Evolutionary conservation across 108 stramenopile species (phyloP), one percentile per base, ranked within the genome.

Genomic region (Epipyxis sp.): DNA sequence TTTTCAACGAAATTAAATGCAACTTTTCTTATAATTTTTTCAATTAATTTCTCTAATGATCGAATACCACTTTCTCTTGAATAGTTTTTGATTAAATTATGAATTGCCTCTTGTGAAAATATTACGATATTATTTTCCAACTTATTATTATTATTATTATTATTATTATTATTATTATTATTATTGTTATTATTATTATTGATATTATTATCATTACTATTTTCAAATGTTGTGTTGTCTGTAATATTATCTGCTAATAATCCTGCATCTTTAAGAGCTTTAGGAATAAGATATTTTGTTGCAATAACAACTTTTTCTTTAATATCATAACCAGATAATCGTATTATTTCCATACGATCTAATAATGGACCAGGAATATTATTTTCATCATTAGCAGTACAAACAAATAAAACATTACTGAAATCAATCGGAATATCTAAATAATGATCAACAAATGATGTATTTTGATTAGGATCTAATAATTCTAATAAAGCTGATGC

Each of bases 371-470:
- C 95, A 34, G 98, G 96, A 69, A 99, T 97, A 10, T 89, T 89
- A 43, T 91, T 91, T 50, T 91, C 74, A 54, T 90, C 91, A 88
- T 99, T 99, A 1, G 96, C 95, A 1, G 98, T 99, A 81, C 96
- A 99, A 86, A 99, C 91, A 80, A 99, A 99, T 37, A 99, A 87
- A 2, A 92, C 91, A 58, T 96, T 93, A 84, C 92, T 92, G 40
- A 97, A 92, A 82, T 99, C 98, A 1, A 97, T 91, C 1, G 97
- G 96, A 57, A 92, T 94, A 82, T 99, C 98, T n/a, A 97, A 87
- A 79, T 95, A 99, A 79, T 97, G 92, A 81, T 99, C 98, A 34
- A 88, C 76, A 82, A 99, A 99, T 0, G 88, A 81, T 1, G 81
- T 78, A 78, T 97, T 99, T 77, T 97, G 96, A 41, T 80, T 86